Evolutionary conservation across 2,329 filamentous ascomycete species (phyloP), one percentile per base, ranked within the genome.

Genomic region (Aspergillus aculeatus): DNA sequence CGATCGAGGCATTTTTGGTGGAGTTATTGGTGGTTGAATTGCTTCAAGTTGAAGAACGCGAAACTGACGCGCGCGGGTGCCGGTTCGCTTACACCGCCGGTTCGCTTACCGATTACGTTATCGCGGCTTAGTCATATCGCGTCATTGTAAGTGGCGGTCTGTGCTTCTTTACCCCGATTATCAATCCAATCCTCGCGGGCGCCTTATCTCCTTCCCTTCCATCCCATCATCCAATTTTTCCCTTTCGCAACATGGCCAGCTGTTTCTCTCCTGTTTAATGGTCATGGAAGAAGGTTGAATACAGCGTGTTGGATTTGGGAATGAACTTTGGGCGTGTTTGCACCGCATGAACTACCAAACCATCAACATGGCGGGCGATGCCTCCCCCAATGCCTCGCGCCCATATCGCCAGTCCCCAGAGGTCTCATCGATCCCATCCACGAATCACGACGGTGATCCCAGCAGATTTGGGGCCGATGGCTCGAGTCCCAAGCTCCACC

Each of bases 271-370:
- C 9, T 19, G 12, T 26, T 47, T 55, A 11, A 44, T 14, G 31
- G 47, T n/a, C 29, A 21, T 55, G 53, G 47, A 44, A 55, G 53
- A 31, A 35, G 53, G 35, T 19, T 31, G 24, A 23, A n/a, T 16
- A 19, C 12, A 26, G 26, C 26, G n/a, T 48, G 41, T 31, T 32
- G 53, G 26, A 21, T 35, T 5, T 12, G 47, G 32, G 12, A 23
- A 47, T 16, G 26, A 47, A 47, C 16, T n/a, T 31, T 21, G 24
- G 41, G 53, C 26, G 24, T 50, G 48, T n/a, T 11, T 52, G 53
- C 53, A 56, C 48, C 58, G 53, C 56, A 76, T 76, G 73, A 72
- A 73, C 62, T 76, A 76, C 54, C 72, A 74, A 62, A 68, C 74
- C 57, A 69, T 74, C 68, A 70, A 60, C 54, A 73, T 71, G 71